Conservation (phyloP, 176 grass and related monocot species). For the Oryza glumipatula region DNA sequence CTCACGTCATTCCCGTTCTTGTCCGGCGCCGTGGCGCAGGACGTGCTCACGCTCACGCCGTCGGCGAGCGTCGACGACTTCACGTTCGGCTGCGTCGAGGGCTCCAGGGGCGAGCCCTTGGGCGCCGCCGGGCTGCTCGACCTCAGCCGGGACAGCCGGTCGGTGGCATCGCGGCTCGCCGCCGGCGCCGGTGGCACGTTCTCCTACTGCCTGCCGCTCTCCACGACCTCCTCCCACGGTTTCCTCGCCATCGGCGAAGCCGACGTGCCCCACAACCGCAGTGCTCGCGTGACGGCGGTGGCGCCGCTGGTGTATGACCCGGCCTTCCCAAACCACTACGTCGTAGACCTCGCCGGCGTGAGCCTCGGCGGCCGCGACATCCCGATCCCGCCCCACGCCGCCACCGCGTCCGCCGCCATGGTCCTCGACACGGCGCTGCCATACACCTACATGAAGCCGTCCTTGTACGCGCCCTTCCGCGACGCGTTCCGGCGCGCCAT, state of each 20-base stretch:
- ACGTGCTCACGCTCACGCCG: background rate
- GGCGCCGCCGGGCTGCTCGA: conserved; percentile 34
- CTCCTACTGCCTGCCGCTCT: conserved; percentile 69
- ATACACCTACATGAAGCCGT: background rate
- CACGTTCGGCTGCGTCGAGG: background rate
- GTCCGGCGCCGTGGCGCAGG: background rate
- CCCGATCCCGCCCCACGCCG: background rate
- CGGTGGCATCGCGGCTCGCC: conserved; percentile 40
- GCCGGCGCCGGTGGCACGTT: conserved; percentile 29
- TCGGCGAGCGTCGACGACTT: background rate
- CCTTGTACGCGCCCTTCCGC: background rate
- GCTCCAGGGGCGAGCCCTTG: no score
- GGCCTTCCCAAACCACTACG: background rate
- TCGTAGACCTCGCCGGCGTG: conserved; percentile 6
- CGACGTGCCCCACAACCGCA: background rate
- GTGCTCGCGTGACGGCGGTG: background rate
- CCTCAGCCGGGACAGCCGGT: conserved; percentile 51
- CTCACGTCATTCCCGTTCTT: no score
- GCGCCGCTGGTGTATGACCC: background rate
- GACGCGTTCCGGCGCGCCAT: conserved; percentile 19
- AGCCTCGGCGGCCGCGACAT: background rate
- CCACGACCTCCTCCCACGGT: conserved; percentile 7
- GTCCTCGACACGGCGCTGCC: background rate
- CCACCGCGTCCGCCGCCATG: background rate
- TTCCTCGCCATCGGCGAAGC: conserved; percentile 47